A percentile compares a stretch with the other conserved stretches of the same genome.
Evolutionary conservation across 2,329 filamentous ascomycete species (phyloP).

Genomic region (Fusarium napiforme): DNA sequence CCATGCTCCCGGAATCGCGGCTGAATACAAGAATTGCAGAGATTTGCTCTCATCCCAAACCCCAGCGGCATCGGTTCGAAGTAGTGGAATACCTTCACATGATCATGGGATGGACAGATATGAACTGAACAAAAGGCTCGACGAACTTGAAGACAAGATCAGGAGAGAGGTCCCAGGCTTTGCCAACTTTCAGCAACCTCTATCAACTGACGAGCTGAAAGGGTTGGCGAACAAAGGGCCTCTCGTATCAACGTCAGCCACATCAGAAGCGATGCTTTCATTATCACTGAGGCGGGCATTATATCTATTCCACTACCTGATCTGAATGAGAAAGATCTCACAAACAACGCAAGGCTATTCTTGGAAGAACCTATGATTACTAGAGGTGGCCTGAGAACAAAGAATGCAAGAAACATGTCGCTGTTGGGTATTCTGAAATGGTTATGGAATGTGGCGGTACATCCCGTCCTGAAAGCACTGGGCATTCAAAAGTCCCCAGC

Average conservation of each 20-base stretch:
- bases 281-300: fast-evolving
- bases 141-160: neutral
- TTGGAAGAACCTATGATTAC: neutral
- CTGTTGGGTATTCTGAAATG: neutral
- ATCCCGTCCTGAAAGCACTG: fast-evolving
- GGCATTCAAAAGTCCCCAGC: fast-evolving
- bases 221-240: fast-evolving
- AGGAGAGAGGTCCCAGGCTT: neutral
- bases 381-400: fast-evolving
- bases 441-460: fast-evolving
- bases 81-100: too few relatives aligned
- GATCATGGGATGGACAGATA: neutral
- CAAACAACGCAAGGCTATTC: fast-evolving
- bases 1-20: fast-evolving
- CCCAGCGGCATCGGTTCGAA: too few relatives aligned
- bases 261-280: neutral
- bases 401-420: fast-evolving
- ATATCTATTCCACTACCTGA: fast-evolving
- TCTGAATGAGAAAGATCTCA: neutral
- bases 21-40: neutral
- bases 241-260: neutral
- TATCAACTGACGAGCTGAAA: fast-evolving
- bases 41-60: neutral
- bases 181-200: neutral
- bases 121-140: neutral